Conservation (phyloP, 805 yeast genomes). For the Wickerhamomyces xylosicus region DNA sequence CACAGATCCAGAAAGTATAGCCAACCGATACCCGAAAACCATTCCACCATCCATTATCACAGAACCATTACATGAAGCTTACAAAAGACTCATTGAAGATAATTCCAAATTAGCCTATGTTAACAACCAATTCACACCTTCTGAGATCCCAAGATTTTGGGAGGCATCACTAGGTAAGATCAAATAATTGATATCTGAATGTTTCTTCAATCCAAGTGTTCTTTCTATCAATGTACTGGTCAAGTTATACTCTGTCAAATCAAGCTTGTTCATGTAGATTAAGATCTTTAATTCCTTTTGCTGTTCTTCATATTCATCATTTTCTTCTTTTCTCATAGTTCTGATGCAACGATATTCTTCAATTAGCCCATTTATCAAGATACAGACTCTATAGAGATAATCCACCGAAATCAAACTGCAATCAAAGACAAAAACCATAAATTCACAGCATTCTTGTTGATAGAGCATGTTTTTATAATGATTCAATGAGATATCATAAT, state of each 20-base stretch:
- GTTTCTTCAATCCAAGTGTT: slow-evolving; percentile 3
- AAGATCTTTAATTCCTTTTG: slow-evolving; percentile 6
- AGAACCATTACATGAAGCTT: slow-evolving; percentile 18
- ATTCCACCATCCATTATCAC: too few species aligned
- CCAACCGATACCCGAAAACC: too few species aligned
- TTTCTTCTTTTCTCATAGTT: background rate
- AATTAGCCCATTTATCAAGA: slow-evolving; percentile 1
- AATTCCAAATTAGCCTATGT: slow-evolving; percentile 12
- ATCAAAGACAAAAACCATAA: slow-evolving; percentile 13
- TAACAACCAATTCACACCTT: slow-evolving; percentile 20
- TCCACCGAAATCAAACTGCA: slow-evolving; percentile 8
- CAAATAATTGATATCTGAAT: slow-evolving; percentile 7
- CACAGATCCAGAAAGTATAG: background rate
- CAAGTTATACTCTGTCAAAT: slow-evolving; percentile 3
- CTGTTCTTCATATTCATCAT: too few species aligned
- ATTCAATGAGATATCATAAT: too few species aligned
- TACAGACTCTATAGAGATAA: slow-evolving; percentile 7
- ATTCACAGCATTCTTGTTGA: background rate
- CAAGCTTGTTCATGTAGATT: slow-evolving; percentile 15
- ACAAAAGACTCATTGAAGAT: slow-evolving; percentile 19
- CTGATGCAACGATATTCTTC: background rate
- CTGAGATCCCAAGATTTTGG: slow-evolving; percentile 15
- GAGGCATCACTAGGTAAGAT: slow-evolving; percentile 11
- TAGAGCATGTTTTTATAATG: too few species aligned
- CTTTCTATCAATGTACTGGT: slow-evolving; percentile 8